phyloP scores from a whole-genome alignment of 2,329 filamentous ascomycete species.

The Microascus cirrosus region DNA sequence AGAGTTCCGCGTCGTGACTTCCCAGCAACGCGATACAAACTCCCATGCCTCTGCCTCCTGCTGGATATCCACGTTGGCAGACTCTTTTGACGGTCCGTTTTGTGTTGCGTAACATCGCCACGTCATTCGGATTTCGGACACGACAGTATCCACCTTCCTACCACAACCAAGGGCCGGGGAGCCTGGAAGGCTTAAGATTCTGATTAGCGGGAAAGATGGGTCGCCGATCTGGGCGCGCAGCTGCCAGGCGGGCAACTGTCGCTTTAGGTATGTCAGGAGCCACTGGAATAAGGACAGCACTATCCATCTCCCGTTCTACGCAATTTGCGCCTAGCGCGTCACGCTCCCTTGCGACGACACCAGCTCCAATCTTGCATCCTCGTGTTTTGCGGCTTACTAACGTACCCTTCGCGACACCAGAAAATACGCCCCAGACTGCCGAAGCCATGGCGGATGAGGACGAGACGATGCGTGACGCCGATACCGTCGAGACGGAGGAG shows the following conservation, averaged over 20 bases:
- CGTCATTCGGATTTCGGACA: background rate
- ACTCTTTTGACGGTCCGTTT: background rate
- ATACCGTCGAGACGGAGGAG: slow-evolving; percentile 12
- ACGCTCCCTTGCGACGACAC: background rate
- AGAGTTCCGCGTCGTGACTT: background rate
- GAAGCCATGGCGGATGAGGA: slow-evolving; percentile 24
- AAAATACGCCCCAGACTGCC: slow-evolving; percentile 29
- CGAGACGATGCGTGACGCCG: slow-evolving; percentile 23
- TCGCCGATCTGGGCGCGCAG: slow-evolving; percentile 40
- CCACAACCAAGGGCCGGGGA: background rate
- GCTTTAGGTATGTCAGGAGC: slow-evolving; percentile 32
- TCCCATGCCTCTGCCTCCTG: background rate
- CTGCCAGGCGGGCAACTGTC: slow-evolving; percentile 40
- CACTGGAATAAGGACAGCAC: background rate
- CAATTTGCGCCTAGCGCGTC: background rate
- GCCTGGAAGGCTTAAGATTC: background rate
- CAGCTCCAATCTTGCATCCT: slow-evolving; percentile 1
- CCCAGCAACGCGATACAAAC: background rate
- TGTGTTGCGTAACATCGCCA: background rate
- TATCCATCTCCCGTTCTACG: background rate
- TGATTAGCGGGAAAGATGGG: slow-evolving; percentile 13
- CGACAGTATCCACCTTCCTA: background rate
- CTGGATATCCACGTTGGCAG: background rate
- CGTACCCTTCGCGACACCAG: slow-evolving; percentile 20
- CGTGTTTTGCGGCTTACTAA: slow-evolving; percentile 1